Evolutionary conservation across 768 basidiomycete genomes (phyloP), one percentile per base, ranked within the genome.

Genomic region (Amanita subjunquillea): DNA sequence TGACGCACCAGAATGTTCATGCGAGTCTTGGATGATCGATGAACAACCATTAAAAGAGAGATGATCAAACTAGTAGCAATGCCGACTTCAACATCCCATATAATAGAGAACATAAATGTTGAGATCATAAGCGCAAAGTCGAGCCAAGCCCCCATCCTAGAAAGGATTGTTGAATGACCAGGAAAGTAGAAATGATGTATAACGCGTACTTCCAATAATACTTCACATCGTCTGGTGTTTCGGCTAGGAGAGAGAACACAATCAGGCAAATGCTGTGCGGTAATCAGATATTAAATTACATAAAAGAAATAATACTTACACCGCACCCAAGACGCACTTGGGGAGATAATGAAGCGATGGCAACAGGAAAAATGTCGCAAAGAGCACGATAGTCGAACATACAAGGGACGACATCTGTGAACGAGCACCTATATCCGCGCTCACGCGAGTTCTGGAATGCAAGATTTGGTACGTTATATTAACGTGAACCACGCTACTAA

Each of bases 51-150:
- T 0, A 97, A 70, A 38, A 98, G 75, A 30, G 92, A 92, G 53
- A 93, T 80, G 39, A 92, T 81, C 56, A 97, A 72, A 57, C 89
- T 89, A 58, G 89, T 83, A n/a, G 87, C 80, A 40, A 98, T 83
- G 12, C 95, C 95, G 51, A 91, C 83, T 72, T 98, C 93, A 52
- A 98, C 83, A 57, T 86, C 83, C 82, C 91, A 93, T 22, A 96
- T 66, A 51, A 96, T 82, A 2, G 91, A 92, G 50, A 90, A 78
- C 56, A 84, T 60, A 67, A 98, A 96, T 0, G 96, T 97, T 48
- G 93, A 75, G 20, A 72, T 69, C 87, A 97, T 92, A 61, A 98
- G 78, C 4, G 78, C 69, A 45, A 95, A 72, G 63, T 98, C 95
- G 36, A 82, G 80, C 89, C 91, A 94, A n/a, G 95, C 89, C n/a